A percentile compares a stretch with the other conserved stretches of the same genome.
Conservation (phyloP, 2,329 filamentous ascomycete genomes). For the Alternaria sp. region DNA sequence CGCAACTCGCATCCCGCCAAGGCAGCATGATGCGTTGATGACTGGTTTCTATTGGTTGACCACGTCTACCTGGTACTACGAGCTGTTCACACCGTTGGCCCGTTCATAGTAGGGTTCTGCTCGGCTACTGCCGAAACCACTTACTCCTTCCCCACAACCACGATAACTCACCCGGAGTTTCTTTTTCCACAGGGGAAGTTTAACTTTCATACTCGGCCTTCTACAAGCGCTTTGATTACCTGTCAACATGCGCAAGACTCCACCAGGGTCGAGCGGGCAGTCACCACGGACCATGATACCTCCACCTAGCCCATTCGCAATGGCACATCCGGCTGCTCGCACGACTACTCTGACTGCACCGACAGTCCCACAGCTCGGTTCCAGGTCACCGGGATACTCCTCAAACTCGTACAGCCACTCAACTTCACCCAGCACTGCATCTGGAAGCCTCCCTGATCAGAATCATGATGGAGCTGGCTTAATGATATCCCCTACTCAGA, state of each 20-base stretch:
- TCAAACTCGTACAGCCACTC: constrained; percentile 46
- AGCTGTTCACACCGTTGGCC: constrained; percentile 38
- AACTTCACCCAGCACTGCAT: constrained; percentile 48
- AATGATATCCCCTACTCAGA: constrained; percentile 55
- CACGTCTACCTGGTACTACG: constrained; percentile 17
- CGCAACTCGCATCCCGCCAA: constrained; percentile 27
- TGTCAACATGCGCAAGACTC: constrained; percentile 41
- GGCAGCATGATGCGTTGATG: constrained; percentile 37
- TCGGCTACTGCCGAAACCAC: constrained; percentile 49
- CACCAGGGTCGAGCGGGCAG: constrained; percentile 42
- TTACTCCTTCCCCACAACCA: constrained; percentile 39
- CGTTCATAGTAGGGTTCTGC: constrained; percentile 34
- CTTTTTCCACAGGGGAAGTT: constrained; percentile 17
- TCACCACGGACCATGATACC: constrained; percentile 48
- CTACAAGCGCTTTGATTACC: constrained; percentile 21
- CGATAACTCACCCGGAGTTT: constrained; percentile 7
- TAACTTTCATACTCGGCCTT: background rate
- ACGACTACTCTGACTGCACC: constrained; percentile 41
- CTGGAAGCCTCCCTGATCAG: constrained; percentile 44
- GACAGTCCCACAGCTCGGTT: constrained; percentile 36
- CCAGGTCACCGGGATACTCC: constrained; percentile 46
- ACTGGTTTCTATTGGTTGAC: constrained; percentile 37
- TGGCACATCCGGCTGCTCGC: constrained; percentile 34
- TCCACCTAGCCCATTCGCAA: constrained; percentile 44
- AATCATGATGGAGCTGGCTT: constrained; percentile 45